phyloP scores from a whole-genome alignment of 371 early-diverging fungal species.

The Basidiobolus meristosporus region DNA sequence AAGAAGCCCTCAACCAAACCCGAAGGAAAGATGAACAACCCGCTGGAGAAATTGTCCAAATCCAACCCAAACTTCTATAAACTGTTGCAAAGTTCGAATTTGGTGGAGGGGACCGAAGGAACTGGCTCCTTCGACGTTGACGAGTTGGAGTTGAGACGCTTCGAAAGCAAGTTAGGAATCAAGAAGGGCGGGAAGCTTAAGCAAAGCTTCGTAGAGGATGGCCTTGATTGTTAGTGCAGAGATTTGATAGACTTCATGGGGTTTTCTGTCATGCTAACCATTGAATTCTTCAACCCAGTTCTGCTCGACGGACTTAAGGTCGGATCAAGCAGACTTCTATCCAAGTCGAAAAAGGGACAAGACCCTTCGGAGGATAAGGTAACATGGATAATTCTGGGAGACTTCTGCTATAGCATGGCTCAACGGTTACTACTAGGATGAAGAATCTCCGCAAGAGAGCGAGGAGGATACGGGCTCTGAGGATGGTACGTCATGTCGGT shows the following conservation, averaged over 20 bases:
- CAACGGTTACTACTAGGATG: neutral
- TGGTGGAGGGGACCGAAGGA: slow-evolving; percentile 1
- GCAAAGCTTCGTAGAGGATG: slow-evolving; percentile 5
- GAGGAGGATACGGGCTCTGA: neutral
- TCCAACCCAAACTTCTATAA: too few species aligned
- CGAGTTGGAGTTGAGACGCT: too few species aligned
- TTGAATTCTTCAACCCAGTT: neutral
- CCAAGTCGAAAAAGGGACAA: neutral
- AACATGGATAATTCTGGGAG: neutral
- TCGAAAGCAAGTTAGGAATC: slow-evolving; percentile 5
- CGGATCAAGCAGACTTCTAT: neutral
- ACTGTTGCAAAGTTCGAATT: too few species aligned
- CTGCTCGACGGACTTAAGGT: neutral
- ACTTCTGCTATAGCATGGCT: neutral
- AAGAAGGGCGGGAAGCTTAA: slow-evolving; percentile 3
- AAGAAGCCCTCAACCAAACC: too few species aligned
- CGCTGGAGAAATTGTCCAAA: too few species aligned
- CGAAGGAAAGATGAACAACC: too few species aligned
- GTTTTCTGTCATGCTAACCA: neutral
- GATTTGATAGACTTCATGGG: neutral
- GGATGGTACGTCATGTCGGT: neutral
- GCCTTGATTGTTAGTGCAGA: slow-evolving; percentile 3
- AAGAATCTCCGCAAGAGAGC: too few species aligned
- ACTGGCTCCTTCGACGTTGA: too few species aligned
- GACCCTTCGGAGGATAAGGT: neutral